Conservation (phyloP, 2,329 filamentous ascomycete species). For the Aurifilum marmelostoma region DNA sequence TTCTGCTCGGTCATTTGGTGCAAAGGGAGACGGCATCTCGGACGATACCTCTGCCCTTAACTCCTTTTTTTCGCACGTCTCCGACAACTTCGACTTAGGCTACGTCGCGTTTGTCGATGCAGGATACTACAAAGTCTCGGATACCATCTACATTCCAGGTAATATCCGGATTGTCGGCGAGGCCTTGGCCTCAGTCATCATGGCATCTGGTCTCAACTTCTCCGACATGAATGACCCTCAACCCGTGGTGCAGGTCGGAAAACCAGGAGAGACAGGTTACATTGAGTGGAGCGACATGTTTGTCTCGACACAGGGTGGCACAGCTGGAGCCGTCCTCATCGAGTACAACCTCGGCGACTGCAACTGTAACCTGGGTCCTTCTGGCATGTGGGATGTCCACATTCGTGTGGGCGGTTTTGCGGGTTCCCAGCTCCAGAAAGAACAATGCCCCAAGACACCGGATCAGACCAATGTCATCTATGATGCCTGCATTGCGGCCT, state of each 20-base stretch:
- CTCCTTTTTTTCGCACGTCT: conserved; percentile 36
- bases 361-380: conserved; percentile 38
- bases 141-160: conserved; percentile 53
- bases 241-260: conserved; percentile 65
- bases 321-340: conserved; percentile 70
- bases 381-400: conserved; percentile 75
- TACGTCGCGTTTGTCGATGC: conserved; percentile 64
- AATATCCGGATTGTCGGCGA: conserved; percentile 63
- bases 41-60: conserved; percentile 57
- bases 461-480: conserved; percentile 32
- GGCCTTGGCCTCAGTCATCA: conserved; percentile 51
- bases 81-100: conserved; percentile 45
- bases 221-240: conserved; percentile 60
- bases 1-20: conserved; percentile 64
- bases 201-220: conserved; percentile 61
- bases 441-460: conserved; percentile 64
- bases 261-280: conserved; percentile 62
- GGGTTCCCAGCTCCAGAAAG: conserved; percentile 68
- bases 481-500: conserved; percentile 42
- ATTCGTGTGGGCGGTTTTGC: conserved; percentile 73
- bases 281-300: conserved; percentile 76
- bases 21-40: conserved; percentile 69
- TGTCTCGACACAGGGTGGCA: conserved; percentile 67
- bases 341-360: conserved; percentile 68
- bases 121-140: conserved; percentile 63